phyloP scores from a whole-genome alignment of 148 eudicot genomes.

The Tetragonia tetragonoides region DNA sequence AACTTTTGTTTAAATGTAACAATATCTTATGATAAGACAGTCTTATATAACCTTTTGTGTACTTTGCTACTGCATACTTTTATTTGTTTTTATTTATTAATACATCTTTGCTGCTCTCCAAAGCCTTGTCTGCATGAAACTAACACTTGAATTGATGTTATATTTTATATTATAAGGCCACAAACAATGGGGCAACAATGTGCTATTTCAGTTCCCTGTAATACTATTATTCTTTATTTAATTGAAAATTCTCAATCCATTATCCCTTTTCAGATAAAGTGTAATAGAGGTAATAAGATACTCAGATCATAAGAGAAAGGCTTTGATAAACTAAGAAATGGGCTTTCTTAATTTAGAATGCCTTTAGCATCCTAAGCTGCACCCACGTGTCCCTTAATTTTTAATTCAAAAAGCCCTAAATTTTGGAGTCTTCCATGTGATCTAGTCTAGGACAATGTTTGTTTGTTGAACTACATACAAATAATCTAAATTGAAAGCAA shows the following conservation, averaged over 20 bases:
- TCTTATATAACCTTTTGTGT: no score
- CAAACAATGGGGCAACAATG: conserved; percentile 6
- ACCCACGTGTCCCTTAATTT: conserved; percentile 19
- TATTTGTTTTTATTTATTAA: no score
- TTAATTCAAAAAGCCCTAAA: conserved; percentile 4
- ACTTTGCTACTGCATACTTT: no score
- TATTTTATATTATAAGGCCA: no score
- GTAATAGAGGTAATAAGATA: neutral
- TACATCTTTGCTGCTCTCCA: conserved; percentile 14
- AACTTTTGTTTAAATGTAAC: no score
- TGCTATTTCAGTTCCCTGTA: conserved; percentile 6
- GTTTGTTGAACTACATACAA: conserved; percentile 2
- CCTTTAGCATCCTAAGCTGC: conserved; percentile 22
- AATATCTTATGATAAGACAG: no score
- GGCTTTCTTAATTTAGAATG: conserved; percentile 20
- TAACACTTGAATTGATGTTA: conserved; percentile 11
- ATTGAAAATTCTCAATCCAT: conserved; percentile 14
- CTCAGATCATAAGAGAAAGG: neutral
- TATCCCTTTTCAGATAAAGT: conserved; percentile 8
- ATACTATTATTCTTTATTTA: conserved; percentile 3
- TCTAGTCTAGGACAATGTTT: conserved; percentile 3
- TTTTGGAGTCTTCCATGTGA: conserved; percentile 29
- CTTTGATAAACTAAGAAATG: conserved; percentile 2
- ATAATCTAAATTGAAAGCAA: neutral
- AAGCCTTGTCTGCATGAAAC: conserved; percentile 15